These are phyloP conservation scores for Dioscorea dumetorum DNA, from an alignment of 106 monocot species.

Conservation along the genomic window DNA sequence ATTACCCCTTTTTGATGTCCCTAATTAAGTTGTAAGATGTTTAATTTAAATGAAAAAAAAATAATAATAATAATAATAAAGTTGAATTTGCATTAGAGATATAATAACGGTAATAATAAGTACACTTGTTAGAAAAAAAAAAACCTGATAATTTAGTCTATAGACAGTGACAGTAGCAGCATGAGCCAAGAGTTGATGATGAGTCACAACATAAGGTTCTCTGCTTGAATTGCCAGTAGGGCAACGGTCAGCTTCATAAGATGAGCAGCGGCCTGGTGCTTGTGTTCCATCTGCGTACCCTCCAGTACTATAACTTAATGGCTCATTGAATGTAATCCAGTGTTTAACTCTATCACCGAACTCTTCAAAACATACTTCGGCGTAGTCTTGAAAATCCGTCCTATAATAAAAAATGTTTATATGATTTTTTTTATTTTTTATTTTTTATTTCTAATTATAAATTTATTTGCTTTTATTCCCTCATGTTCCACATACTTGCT, in stretches of 20 bases:
- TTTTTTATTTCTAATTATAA: no score
- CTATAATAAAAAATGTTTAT: slow-evolving; percentile 4
- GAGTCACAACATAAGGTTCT: slow-evolving; percentile 21
- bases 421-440: not conserved
- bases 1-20: slow-evolving; percentile 43
- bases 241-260: not conserved
- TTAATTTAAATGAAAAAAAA: not conserved
- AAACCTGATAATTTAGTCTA: slow-evolving; percentile 18
- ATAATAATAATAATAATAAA: no score
- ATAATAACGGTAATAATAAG: no score
- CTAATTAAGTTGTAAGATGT: slow-evolving; percentile 12
- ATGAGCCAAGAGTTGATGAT: slow-evolving; percentile 18
- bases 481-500: no score
- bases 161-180: slow-evolving; percentile 16
- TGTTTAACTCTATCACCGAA: slow-evolving; percentile 25
- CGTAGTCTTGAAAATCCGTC: slow-evolving; percentile 15
- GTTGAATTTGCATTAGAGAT: no score
- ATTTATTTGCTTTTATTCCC: no score
- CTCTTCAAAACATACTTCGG: slow-evolving; percentile 12
- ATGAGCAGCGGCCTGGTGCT: slow-evolving; percentile 26
- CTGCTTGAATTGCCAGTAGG: slow-evolving; percentile 12
- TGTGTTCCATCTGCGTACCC: slow-evolving; percentile 9
- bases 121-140: no score
- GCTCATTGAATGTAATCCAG: slow-evolving; percentile 29
- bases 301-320: slow-evolving; percentile 1